phyloP scores from a whole-genome alignment of 257 asterid genomes.

The Phtheirospermum japonicum region DNA sequence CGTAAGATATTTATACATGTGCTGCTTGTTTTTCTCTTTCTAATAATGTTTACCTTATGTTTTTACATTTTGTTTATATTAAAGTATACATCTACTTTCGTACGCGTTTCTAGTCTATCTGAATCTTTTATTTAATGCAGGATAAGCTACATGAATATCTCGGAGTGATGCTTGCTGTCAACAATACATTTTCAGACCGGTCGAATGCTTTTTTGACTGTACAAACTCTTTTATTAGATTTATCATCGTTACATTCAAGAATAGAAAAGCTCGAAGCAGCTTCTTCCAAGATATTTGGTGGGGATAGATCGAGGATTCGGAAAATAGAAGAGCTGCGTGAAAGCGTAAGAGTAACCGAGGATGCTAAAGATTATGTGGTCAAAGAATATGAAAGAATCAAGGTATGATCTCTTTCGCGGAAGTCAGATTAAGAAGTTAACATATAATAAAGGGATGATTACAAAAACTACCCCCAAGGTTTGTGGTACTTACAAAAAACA shows the following conservation, averaged over 20 bases:
- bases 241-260: constrained; percentile 67
- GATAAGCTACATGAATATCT: constrained; percentile 95
- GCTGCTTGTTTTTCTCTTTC: too few species aligned
- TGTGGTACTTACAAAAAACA: too few species aligned
- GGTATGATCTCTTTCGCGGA: constrained; percentile 47
- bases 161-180: constrained; percentile 85
- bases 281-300: constrained; percentile 93
- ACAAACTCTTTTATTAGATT: constrained; percentile 80
- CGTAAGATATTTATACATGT: too few species aligned
- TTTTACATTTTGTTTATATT: constrained; percentile 16
- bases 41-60: too few species aligned
- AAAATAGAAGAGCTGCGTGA: constrained; percentile 91
- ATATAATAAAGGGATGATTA: neutral
- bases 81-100: constrained; percentile 12
- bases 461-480: neutral
- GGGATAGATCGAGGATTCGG: constrained; percentile 79
- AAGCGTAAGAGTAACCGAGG: constrained; percentile 71
- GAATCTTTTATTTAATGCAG: constrained; percentile 39
- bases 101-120: constrained; percentile 3
- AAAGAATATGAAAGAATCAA: constrained; percentile 76
- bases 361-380: constrained; percentile 68
- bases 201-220: constrained; percentile 88
- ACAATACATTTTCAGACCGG: constrained; percentile 87
- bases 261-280: constrained; percentile 94
- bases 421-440: neutral